Evolutionary conservation across 2,329 filamentous ascomycete species (phyloP).

Genomic region (Pseudogymnoascus sp.): DNA sequence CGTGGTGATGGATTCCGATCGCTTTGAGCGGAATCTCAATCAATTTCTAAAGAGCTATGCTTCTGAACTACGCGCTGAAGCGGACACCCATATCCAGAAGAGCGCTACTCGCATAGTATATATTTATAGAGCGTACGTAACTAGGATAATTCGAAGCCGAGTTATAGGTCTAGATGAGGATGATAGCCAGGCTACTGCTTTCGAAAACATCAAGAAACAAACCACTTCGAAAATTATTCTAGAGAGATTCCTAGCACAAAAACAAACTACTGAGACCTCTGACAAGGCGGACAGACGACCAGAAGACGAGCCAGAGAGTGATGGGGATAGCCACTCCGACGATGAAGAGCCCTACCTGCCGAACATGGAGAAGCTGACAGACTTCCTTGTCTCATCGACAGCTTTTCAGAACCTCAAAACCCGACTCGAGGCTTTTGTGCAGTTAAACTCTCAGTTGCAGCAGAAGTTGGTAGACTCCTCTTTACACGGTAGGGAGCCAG

Average conservation of each 20-base stretch:
- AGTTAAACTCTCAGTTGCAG: background rate
- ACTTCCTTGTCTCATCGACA: background rate
- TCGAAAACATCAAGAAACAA: background rate
- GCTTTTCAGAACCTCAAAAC: background rate
- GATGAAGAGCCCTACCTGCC: background rate
- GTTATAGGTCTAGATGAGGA: background rate
- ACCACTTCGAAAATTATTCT: background rate
- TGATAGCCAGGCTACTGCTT: background rate
- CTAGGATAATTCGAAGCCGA: background rate
- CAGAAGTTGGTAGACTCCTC: background rate
- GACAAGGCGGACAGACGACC: background rate
- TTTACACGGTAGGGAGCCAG: background rate
- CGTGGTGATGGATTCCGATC: background rate
- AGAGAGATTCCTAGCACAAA: background rate
- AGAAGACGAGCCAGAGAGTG: background rate
- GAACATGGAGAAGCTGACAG: background rate
- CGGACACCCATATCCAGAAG: background rate
- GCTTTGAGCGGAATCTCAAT: background rate
- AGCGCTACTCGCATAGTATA: background rate
- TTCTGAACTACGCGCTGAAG: background rate
- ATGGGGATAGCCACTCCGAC: background rate
- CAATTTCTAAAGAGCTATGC: background rate
- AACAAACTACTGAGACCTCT: background rate
- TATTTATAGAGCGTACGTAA: background rate
- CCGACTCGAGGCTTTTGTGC: background rate